Evolutionary conservation across 257 asterid genomes (phyloP), one percentile per base, ranked within the genome.

Genomic region (Craterostigma plantagineum): DNA sequence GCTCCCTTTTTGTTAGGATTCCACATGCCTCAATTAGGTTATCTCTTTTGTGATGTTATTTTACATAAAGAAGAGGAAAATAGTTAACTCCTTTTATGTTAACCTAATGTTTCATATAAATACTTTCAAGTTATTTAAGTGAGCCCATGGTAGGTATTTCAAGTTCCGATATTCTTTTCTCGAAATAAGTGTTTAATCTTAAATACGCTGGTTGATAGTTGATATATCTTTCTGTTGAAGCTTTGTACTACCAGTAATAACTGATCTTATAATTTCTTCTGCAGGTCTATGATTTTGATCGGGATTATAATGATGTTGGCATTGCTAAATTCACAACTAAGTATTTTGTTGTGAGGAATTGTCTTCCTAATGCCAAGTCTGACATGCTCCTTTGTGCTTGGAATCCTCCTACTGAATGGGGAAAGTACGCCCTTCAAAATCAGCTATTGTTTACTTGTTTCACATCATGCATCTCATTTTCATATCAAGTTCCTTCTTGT

Each of bases 351-450:
- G 77, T 90, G 64, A 75, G 99, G 64, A 90, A 90, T 62, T 83
- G 94, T 59, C 72, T 83, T 63, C 92, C 78, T 9, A 75, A 72
- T 67, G 96, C 94, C 57, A 90, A 90, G 78, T 90, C 91, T 46
- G 95, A 90, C 67, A 79, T 79, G 99, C 99, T 90, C 67, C 71
- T 90, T 45, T 90, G 71, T 58, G 91, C 99, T 34, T 90, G 99
- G 99, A 83, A 71, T 57, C 92, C 99, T 71, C 99, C 99, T 63
- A 14, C 81, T 56, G 99, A 90, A 60, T 83, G 96, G 99, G 99
- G 94, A 67, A 90, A 84, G 99, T 90, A 83, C 41, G 99, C 38
- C 30, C 30, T n/a, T 2, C 30, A 23, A 23, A 23, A 2, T 23
- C 30, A 23, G 30, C 30, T 23, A 40, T 42, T 46, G 69, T 54